phyloP scores from a whole-genome alignment of 192 early-diverging fungal genomes.

The Chytriomyces hyalinus region DNA sequence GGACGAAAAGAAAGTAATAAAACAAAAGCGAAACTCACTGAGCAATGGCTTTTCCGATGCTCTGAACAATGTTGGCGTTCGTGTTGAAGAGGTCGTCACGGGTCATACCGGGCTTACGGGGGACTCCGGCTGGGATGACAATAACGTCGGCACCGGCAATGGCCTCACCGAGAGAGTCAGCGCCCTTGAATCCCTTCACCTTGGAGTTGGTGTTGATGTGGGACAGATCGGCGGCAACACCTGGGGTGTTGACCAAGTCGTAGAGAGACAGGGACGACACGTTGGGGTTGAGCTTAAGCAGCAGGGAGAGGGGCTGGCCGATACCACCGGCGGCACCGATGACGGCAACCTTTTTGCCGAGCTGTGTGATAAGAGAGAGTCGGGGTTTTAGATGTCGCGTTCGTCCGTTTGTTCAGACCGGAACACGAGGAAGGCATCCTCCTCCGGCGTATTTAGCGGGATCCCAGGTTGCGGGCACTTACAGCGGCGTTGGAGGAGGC shows the following conservation, averaged over 20 bases:
- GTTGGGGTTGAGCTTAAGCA: conserved; percentile 62
- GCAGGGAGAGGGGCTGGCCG: conserved; percentile 68
- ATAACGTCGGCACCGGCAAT: conserved; percentile 60
- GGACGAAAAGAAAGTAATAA: not conserved
- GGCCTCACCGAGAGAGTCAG: conserved; percentile 57
- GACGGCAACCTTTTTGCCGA: conserved; percentile 54
- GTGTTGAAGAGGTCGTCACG: conserved; percentile 75
- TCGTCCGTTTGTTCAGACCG: not conserved
- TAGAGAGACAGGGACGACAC: conserved; percentile 64
- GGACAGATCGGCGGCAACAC: conserved; percentile 69
- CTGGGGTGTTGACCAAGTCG: conserved; percentile 70
- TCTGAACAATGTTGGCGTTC: conserved; percentile 69
- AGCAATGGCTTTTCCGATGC: conserved; percentile 59
- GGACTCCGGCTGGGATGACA: conserved; percentile 70
- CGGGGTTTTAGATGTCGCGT: not conserved
- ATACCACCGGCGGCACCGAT: conserved; percentile 78
- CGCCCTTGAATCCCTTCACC: conserved; percentile 60
- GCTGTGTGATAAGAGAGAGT: conserved; percentile 6
- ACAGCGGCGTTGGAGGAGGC: conserved; percentile 63
- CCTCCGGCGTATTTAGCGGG: not conserved
- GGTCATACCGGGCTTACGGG: conserved; percentile 74
- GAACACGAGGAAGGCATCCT: not conserved
- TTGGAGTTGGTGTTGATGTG: conserved; percentile 70
- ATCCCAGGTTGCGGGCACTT: conserved; percentile 25
- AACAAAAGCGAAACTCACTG: conserved; percentile 48